Evolutionary conservation across 2,329 filamentous ascomycete genomes (phyloP).

Genomic region (Colletotrichum plurivorum): DNA sequence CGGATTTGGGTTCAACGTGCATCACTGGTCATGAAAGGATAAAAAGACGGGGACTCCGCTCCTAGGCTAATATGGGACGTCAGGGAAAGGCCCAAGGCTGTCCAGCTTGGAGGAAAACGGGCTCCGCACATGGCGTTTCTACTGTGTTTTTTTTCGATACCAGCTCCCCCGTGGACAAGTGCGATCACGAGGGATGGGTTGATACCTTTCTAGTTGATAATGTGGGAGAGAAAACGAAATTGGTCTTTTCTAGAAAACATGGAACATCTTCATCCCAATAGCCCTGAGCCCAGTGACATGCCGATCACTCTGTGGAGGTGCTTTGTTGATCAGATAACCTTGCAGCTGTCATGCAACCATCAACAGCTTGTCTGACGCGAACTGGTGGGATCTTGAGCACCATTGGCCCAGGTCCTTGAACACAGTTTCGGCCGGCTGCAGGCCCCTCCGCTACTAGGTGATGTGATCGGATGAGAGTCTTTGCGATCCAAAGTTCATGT

Average conservation of each 20-base stretch:
- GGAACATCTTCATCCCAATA: not conserved
- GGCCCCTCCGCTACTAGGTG: constrained; percentile 6
- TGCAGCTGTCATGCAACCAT: constrained; percentile 35
- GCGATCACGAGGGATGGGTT: constrained; percentile 37
- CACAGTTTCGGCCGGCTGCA: constrained; percentile 14
- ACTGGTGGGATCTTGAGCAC: constrained; percentile 16
- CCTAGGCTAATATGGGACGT: constrained; percentile 15
- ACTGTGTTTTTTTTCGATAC: constrained; percentile 36
- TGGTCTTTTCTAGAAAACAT: constrained; percentile 13
- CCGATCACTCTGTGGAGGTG: constrained; percentile 28
- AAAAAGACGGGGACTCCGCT: constrained; percentile 39
- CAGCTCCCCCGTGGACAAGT: constrained; percentile 28
- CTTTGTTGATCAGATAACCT: constrained; percentile 32
- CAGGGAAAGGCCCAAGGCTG: constrained; percentile 4
- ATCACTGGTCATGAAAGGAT: constrained; percentile 39
- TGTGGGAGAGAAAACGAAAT: constrained; percentile 36
- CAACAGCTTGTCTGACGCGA: constrained; percentile 28
- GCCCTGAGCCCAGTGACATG: constrained; percentile 16
- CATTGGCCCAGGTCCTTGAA: constrained; percentile 21
- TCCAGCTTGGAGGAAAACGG: constrained; percentile 24
- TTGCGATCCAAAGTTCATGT: not conserved
- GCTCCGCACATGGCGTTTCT: constrained; percentile 37
- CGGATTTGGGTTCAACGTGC: constrained; percentile 37
- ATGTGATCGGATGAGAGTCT: constrained; percentile 9
- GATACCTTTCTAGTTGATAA: constrained; percentile 40